phyloP scores from a whole-genome alignment of 495 filamentous ascomycete species.

The Aspergillus nanangensis region DNA sequence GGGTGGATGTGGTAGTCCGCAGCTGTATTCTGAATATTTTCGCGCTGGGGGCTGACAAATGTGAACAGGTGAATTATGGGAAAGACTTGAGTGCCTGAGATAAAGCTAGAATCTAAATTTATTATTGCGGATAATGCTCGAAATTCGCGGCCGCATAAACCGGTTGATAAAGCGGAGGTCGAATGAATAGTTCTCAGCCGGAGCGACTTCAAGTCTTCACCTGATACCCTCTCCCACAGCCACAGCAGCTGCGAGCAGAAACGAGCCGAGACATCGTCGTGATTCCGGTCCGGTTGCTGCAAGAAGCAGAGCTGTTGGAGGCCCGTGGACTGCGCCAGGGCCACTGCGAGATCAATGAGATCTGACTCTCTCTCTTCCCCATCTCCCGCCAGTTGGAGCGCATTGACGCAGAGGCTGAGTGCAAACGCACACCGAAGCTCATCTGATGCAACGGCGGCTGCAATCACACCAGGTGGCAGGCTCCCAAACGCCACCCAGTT shows the following conservation, averaged over 20 bases:
- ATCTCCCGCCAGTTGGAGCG: neutral
- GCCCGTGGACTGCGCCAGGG: slow-evolving; percentile 7
- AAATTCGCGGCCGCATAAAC: slow-evolving; percentile 5
- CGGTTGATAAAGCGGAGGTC: slow-evolving; percentile 10
- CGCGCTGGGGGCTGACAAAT: slow-evolving; percentile 4
- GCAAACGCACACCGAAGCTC: slow-evolving; percentile 12
- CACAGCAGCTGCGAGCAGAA: slow-evolving; percentile 4
- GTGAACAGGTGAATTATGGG: slow-evolving; percentile 11
- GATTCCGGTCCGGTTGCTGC: slow-evolving; percentile 9
- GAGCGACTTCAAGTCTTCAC: slow-evolving; percentile 12
- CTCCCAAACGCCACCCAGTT: slow-evolving; percentile 14
- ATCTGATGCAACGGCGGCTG: slow-evolving; percentile 10
- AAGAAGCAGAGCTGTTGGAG: slow-evolving; percentile 16
- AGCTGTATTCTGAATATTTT: slow-evolving; percentile 7
- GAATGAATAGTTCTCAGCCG: slow-evolving; percentile 10
- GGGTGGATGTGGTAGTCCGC: slow-evolving; percentile 6
- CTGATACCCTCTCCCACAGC: slow-evolving; percentile 3
- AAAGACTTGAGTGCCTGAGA: neutral
- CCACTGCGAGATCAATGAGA: slow-evolving; percentile 7
- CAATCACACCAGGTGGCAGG: slow-evolving; percentile 8
- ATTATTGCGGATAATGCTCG: neutral
- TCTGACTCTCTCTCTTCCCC: no score
- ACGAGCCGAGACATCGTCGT: slow-evolving; percentile 9
- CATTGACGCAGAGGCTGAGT: slow-evolving; percentile 14
- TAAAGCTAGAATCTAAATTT: neutral